These are phyloP conservation scores for Suaeda aralocaspica DNA, from an alignment of 148 eudicot species.

Conservation along the genomic window DNA sequence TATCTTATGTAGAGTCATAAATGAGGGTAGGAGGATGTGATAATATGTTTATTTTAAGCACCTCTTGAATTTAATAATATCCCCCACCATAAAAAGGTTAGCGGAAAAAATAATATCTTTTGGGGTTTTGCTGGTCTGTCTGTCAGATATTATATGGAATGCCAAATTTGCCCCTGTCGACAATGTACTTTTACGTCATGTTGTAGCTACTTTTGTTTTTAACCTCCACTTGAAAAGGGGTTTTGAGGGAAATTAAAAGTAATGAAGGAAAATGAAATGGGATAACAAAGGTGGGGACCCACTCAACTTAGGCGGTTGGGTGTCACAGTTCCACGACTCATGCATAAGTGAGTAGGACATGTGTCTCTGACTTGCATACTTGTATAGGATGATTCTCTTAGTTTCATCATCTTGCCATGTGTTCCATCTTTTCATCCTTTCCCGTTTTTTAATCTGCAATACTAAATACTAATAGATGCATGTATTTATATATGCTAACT, in stretches of 20 bases:
- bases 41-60: neutral
- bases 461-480: too few species aligned
- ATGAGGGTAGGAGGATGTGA: neutral
- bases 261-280: neutral
- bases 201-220: neutral
- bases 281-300: neutral
- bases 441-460: too few species aligned
- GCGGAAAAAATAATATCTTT: constrained; percentile 8
- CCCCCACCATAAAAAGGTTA: neutral
- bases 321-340: neutral
- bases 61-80: neutral
- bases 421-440: neutral
- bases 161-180: constrained; percentile 10
- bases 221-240: neutral
- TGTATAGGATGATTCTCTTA: constrained; percentile 12
- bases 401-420: constrained; percentile 19
- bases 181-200: neutral
- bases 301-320: constrained; percentile 11
- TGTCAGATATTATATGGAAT: constrained; percentile 12
- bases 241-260: neutral
- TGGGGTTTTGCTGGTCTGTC: constrained; percentile 15
- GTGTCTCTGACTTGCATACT: constrained; percentile 14
- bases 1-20: constrained; percentile 7
- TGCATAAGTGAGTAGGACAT: constrained; percentile 18
- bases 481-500: too few species aligned